Evolutionary conservation across 1,284 basidiomycete species (phyloP).

Genomic region (Microstroma glucosiphilum): DNA sequence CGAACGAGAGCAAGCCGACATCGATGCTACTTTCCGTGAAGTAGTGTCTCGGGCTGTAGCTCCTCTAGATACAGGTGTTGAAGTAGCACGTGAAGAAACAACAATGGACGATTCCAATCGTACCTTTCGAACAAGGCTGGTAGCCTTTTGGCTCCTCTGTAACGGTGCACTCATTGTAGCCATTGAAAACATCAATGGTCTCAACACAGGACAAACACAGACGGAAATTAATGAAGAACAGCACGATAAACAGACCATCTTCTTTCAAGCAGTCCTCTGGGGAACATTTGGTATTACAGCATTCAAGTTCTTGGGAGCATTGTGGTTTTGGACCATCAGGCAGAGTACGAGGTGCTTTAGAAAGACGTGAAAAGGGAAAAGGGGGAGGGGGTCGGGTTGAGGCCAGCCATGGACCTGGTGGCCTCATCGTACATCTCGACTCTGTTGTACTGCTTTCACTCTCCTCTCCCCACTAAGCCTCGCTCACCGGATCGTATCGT

Average conservation of each 20-base stretch:
- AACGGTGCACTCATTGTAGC: constrained; percentile 63
- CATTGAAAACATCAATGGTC: constrained; percentile 76
- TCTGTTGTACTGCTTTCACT: too few species aligned
- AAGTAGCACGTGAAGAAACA: constrained; percentile 65
- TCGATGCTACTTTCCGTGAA: constrained; percentile 86
- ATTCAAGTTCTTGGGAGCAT: constrained; percentile 62
- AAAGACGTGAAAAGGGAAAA: constrained; percentile 18
- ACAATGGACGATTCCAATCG: constrained; percentile 59
- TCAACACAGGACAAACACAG: constrained; percentile 53
- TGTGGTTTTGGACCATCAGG: constrained; percentile 43
- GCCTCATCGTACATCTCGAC: too few species aligned
- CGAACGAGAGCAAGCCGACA: constrained; percentile 64
- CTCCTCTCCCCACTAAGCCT: too few species aligned
- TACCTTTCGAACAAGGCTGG: constrained; percentile 50
- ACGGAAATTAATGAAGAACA: constrained; percentile 56
- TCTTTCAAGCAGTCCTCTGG: constrained; percentile 68
- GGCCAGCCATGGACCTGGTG: too few species aligned
- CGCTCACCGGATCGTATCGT: too few species aligned
- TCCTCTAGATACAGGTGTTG: constrained; percentile 60
- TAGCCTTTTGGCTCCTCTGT: constrained; percentile 49
- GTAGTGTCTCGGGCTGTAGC: constrained; percentile 87
- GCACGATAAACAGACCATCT: constrained; percentile 38
- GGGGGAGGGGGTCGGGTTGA: too few species aligned
- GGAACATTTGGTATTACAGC: constrained; percentile 75
- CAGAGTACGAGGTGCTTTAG: constrained; percentile 43